phyloP scores from a whole-genome alignment of 2,329 filamentous ascomycete species.

The Penicillium sp. region DNA sequence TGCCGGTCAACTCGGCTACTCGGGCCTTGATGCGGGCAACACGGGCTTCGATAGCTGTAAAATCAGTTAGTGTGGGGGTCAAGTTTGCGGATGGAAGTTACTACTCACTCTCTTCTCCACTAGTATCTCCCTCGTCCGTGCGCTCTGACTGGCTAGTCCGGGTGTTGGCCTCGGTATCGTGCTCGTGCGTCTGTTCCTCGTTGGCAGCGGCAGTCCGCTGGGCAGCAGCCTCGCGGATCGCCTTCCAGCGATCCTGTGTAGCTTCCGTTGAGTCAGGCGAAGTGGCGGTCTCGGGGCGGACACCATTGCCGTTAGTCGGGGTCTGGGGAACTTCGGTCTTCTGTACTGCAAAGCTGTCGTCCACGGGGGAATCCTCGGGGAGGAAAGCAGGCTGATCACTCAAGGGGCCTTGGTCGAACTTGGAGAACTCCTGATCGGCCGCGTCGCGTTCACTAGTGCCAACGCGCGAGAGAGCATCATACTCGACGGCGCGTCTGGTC shows the following conservation, averaged over 20 bases:
- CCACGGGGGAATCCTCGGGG: slow-evolving; percentile 52
- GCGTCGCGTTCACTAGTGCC: slow-evolving; percentile 51
- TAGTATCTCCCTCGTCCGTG: slow-evolving; percentile 82
- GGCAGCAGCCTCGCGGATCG: slow-evolving; percentile 91
- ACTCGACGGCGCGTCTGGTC: slow-evolving; percentile 50
- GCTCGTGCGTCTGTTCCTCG: not conserved
- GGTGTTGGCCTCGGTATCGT: slow-evolving; percentile 58
- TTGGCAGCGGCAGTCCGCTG: slow-evolving; percentile 61
- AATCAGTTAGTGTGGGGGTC: slow-evolving; percentile 28
- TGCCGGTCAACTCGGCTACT: slow-evolving; percentile 88
- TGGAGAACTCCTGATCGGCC: slow-evolving; percentile 54
- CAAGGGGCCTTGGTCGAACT: slow-evolving; percentile 86
- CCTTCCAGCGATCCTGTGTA: slow-evolving; percentile 80
- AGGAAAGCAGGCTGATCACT: slow-evolving; percentile 81
- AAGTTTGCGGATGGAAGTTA: not conserved
- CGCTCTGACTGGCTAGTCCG: slow-evolving; percentile 57
- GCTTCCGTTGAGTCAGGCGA: slow-evolving; percentile 3
- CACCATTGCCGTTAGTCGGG: slow-evolving; percentile 18
- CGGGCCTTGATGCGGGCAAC: slow-evolving; percentile 97
- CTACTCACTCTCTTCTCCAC: slow-evolving; percentile 85
- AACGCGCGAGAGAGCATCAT: slow-evolving; percentile 60
- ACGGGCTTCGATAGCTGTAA: slow-evolving; percentile 83
- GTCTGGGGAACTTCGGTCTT: slow-evolving; percentile 18
- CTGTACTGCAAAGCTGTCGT: slow-evolving; percentile 18
- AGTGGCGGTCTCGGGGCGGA: slow-evolving; percentile 7